Base-by-base conservation (phyloP, 164 flowering plant species). In the Cinnamomum micranthum region DNA sequence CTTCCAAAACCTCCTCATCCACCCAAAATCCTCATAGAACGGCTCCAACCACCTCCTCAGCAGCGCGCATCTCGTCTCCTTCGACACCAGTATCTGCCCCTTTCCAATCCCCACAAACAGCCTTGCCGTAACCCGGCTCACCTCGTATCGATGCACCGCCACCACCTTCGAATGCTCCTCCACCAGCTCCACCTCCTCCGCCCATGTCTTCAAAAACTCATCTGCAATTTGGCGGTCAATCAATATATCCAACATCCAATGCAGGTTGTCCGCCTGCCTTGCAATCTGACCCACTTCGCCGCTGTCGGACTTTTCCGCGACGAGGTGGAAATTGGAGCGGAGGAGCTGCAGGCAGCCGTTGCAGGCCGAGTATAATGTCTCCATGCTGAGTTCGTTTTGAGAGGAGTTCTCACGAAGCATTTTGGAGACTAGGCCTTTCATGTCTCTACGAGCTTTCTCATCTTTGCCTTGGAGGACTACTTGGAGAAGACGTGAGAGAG, bases 391-490 rank as follows among this genome's bases (percentile, higher is more conserved):
- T 67, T 93, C 94, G 78, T 78, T 89, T 2, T 86, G 93, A 20
- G 87, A 83, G 10, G 97, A 82, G 75, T 85, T 93, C 78, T 93
- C 99, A 1, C 86, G 85, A 2, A 95, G 94, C 99, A 95, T 91
- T 78, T 93, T 93, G 2, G 87, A 86, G 0, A 93, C 91, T 65
- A 95, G 77, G 12, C 84, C 89, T 79, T 95, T 95, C 99, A 95
- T 95, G 51, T 95, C 99, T 65, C 99, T 83, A 83, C 98, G 85
- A 0, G 99, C 99, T 68, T 95, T 93, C 84, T 95, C 96, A 69
- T 95, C 97, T 74, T 93, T 93, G 20, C 95, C 97, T 77, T 92
- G 92, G 17, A 94, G 95, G 79, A 94, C 95, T 11, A 91, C 95
- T 73, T 87, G 87, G 64, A 93, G 75, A 28, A 93, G 93, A 78